A percentile compares a stretch with the other conserved stretches of the same genome.
These are phyloP conservation scores for Scutellaria galericulata DNA, from an alignment of 257 asterid genomes.

Conservation along the genomic window DNA sequence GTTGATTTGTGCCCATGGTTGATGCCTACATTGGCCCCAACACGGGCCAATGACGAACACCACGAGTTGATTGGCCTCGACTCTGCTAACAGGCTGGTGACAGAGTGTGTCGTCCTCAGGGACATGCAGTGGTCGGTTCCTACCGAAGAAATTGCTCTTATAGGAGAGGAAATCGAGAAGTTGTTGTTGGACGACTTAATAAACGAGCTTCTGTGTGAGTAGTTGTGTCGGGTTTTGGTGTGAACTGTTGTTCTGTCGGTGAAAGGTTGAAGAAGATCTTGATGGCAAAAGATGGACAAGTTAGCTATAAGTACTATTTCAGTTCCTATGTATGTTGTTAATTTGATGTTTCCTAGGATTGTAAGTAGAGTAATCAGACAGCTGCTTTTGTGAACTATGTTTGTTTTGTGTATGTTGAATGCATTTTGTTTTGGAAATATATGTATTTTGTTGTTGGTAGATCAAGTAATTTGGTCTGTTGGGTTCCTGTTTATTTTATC, in stretches of 20 bases:
- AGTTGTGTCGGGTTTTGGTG: slow-evolving; percentile 2
- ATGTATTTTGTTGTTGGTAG: neutral
- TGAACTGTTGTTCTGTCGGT: neutral
- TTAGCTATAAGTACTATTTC: too few species aligned
- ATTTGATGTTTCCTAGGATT: neutral
- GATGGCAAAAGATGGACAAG: neutral
- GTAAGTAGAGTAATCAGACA: neutral
- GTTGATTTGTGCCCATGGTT: slow-evolving; percentile 54
- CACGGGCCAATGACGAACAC: slow-evolving; percentile 41
- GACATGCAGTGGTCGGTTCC: slow-evolving; percentile 40
- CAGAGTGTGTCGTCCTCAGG: slow-evolving; percentile 46
- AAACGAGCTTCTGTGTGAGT: slow-evolving; percentile 37
- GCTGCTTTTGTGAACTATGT: neutral
- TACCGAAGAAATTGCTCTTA: slow-evolving; percentile 29
- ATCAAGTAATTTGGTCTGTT: neutral
- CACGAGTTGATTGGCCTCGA: slow-evolving; percentile 46
- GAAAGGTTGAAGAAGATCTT: slow-evolving; percentile 11
- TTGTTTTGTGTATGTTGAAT: neutral
- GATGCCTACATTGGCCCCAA: slow-evolving; percentile 40
- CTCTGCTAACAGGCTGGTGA: slow-evolving; percentile 28
- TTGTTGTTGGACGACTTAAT: slow-evolving; percentile 42
- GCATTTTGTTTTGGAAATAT: neutral
- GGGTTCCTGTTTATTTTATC: neutral
- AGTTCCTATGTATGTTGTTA: neutral
- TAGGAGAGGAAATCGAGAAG: slow-evolving; percentile 37